Evolutionary conservation across 2,329 filamentous ascomycete genomes (phyloP).

Genomic region (Emericellopsis atlantica): DNA sequence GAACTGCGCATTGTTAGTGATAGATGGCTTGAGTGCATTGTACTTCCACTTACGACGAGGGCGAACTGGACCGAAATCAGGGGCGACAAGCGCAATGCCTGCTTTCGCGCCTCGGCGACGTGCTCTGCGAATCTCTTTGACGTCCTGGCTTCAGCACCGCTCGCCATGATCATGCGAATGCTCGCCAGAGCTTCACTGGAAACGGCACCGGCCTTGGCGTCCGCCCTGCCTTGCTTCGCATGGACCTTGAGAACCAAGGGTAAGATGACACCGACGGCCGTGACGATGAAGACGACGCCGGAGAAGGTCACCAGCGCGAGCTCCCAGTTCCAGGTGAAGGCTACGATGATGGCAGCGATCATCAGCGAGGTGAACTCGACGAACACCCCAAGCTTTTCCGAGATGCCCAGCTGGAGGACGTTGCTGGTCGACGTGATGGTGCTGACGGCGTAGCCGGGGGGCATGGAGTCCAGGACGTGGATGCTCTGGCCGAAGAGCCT

Average conservation of each 20-base stretch:
- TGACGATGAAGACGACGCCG: slow-evolving; percentile 39
- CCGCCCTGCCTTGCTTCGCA: slow-evolving; percentile 24
- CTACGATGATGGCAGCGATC: slow-evolving; percentile 37
- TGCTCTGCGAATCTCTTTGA: slow-evolving; percentile 38
- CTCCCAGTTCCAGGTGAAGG: slow-evolving; percentile 44
- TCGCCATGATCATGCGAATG: slow-evolving; percentile 50
- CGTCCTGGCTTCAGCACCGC: slow-evolving; percentile 45
- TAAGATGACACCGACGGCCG: slow-evolving; percentile 33
- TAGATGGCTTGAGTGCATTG: background rate
- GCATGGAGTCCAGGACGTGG: slow-evolving; percentile 54
- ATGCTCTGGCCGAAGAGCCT: slow-evolving; percentile 53
- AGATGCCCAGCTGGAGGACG: slow-evolving; percentile 51
- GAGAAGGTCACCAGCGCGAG: slow-evolving; percentile 46
- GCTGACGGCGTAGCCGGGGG: slow-evolving; percentile 45
- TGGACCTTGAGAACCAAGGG: slow-evolving; percentile 44
- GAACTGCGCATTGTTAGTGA: slow-evolving; percentile 22
- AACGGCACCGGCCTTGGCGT: slow-evolving; percentile 44
- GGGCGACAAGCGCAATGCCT: slow-evolving; percentile 35
- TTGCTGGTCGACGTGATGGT: slow-evolving; percentile 55
- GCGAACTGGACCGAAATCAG: slow-evolving; percentile 39
- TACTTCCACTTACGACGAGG: slow-evolving; percentile 22
- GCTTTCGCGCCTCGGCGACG: slow-evolving; percentile 38
- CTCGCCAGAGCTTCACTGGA: slow-evolving; percentile 48
- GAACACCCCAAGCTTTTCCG: slow-evolving; percentile 47
- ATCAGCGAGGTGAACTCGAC: slow-evolving; percentile 42